Percentiles rank a stretch among this genome's conserved stretches.
phyloP scores from a whole-genome alignment of 768 basidiomycete genomes.

The Leucocoprinus sp. region DNA sequence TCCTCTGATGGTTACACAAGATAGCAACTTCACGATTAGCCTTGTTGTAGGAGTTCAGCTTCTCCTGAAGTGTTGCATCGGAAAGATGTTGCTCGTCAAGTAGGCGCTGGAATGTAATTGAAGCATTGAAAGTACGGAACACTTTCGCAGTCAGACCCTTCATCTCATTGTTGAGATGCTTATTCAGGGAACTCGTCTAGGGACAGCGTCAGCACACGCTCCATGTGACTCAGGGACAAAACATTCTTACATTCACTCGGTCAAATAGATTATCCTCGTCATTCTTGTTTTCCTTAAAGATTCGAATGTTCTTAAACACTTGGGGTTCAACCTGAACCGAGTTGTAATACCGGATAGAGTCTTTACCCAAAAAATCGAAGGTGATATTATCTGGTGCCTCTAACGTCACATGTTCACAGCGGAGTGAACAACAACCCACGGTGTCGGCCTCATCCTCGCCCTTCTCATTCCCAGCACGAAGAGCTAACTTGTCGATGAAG shows the following conservation, averaged over 20 bases:
- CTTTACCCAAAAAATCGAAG: conserved; percentile 98
- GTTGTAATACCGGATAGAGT: conserved; percentile 96
- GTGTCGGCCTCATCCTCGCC: conserved; percentile 99
- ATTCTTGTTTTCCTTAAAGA: conserved; percentile 91
- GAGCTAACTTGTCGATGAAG: conserved; percentile 93
- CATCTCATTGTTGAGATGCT: conserved; percentile 90
- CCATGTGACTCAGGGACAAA: conserved; percentile 7
- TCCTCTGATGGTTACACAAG: conserved; percentile 97
- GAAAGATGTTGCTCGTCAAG: conserved; percentile 59
- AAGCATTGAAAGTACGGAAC: conserved; percentile 99
- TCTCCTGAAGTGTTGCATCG: conserved; percentile 82
- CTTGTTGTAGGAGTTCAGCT: conserved; percentile 93
- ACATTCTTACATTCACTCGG: conserved; percentile 75
- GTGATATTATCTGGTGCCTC: conserved; percentile 80
- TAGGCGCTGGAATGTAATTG: conserved; percentile 89
- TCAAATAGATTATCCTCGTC: conserved; percentile 90
- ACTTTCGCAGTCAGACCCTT: conserved; percentile 98
- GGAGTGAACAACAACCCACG: conserved; percentile 96
- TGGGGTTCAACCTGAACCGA: conserved; percentile 82
- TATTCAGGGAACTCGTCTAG: conserved; percentile 81
- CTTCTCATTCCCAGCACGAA: conserved; percentile 99
- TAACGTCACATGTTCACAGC: conserved; percentile 93
- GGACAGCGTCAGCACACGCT: conserved; percentile 15
- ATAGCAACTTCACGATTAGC: conserved; percentile 97
- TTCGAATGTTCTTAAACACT: conserved; percentile 96